Base-by-base conservation (phyloP, 805 yeast genomes). In the Candida tibetensis region DNA sequence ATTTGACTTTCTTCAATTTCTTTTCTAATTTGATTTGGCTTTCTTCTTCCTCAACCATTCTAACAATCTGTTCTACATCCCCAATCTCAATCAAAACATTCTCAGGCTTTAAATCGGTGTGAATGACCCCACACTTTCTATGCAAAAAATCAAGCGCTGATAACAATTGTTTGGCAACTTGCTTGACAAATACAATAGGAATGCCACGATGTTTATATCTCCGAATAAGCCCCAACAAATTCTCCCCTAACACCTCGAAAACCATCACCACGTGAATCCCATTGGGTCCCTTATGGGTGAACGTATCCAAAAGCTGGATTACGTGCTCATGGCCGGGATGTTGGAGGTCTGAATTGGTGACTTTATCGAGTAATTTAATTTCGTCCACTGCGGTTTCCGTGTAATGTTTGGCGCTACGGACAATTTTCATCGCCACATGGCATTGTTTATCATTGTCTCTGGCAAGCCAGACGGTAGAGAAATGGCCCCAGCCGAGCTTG, bases 401-500 rank as follows among this genome's bases (percentile, higher is more conserved):
- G 58, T 91, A 93, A 48, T 87, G 90, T 37, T 78, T 77, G 12
- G 96, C 96, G 51, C 95, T 82, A 45, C 96, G 75, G 17, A 93
- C 97, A 49, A 93, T 83, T 60, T 93, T 93, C 74, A 93, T 76
- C 1, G 99, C 99, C 16, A 93, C 98, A 56, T 85, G 96, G 33
- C 76, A 66, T 42, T 76, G 71, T 39, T 71, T 66, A 45, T 68
- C 71, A 37, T 69, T 64, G 35, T 77, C 77, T 43, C 66, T 74
- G 4, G 96, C 98, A 19, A 86, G 69, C 97, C 96, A 90, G 16
- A 87, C 97, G 1, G 96, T 93, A 18, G 95, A 83, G 57, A 93
- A 93, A 63, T 93, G 97, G 25, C 99, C 99, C 99, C 99, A 93
- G 0, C 99, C 99, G 3, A 93, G 69, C 57, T 93, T 93, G 44